Evolutionary conservation across 2,329 filamentous ascomycete genomes (phyloP).

Genomic region (Grosmannia serpens): DNA sequence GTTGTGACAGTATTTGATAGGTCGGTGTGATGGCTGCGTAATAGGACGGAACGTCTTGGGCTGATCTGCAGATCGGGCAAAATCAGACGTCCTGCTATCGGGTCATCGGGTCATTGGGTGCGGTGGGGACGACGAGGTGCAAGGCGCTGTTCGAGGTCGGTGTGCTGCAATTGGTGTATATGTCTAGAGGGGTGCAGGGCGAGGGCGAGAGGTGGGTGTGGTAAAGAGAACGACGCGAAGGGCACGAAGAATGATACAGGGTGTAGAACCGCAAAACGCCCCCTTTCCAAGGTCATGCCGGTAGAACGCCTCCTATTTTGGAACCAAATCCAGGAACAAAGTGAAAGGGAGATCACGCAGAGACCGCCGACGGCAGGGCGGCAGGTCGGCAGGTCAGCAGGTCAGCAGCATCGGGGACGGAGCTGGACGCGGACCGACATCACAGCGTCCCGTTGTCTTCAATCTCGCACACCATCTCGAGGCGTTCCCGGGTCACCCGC

Average conservation of each 20-base stretch:
- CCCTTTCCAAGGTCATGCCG: not conserved
- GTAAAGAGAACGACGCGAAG: not conserved
- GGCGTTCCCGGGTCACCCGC: slow-evolving; percentile 44
- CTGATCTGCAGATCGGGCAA: not conserved
- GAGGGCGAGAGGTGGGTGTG: not conserved
- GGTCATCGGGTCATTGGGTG: not conserved
- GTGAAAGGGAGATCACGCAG: no score
- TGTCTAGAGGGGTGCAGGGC: not conserved
- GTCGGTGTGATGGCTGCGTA: not conserved
- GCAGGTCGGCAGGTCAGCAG: no score
- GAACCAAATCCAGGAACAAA: not conserved
- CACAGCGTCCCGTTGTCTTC: slow-evolving; percentile 12
- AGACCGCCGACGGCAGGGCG: no score
- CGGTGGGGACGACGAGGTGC: no score
- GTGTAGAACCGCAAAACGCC: not conserved
- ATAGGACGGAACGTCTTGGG: no score
- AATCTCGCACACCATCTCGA: slow-evolving; percentile 29
- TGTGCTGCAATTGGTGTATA: not conserved
- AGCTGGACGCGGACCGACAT: not conserved
- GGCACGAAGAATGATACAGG: not conserved
- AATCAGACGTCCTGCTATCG: not conserved
- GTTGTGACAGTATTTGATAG: not conserved
- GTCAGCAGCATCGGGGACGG: not conserved
- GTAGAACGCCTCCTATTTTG: not conserved
- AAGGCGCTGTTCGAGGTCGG: not conserved